Base-by-base conservation (phyloP, 352 stramenopile genomes). In the Chrysophaeum taylorii region DNA sequence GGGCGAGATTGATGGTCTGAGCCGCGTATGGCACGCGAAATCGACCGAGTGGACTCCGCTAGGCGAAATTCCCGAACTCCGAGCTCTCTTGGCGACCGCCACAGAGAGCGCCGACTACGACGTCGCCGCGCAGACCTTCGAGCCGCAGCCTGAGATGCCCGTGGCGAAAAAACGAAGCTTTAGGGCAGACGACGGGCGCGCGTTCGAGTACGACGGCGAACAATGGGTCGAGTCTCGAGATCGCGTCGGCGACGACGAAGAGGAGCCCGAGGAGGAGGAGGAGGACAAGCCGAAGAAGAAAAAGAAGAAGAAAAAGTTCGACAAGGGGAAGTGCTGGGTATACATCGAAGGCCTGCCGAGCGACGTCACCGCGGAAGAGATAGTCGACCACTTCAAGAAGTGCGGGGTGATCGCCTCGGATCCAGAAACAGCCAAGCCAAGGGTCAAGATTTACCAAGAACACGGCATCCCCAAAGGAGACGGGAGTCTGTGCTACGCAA, bases 371-470 rank as follows among this genome's bases (percentile, higher is more conserved):
- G 77, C 89, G 35, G 78, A 97, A 64, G 92, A 98, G 79, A 79
- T 98, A 4, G 79, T 86, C 33, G 45, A 33, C 18, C 45, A 27
- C 41, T 97, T 97, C 81, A 82, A 77, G 63, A 97, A 96, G 74
- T 93, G 86, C 43, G 93, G 93, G 12, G 87, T 98, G 38, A 86
- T 98, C 54, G 92, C 96, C 75, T 84, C 92, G 29, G 92, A 97
- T 81, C 89, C 96, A 60, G 81, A 88, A 45, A 94, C 88, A 18
- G 82, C 93, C 54, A 81, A 91, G 64, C 92, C 92, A 12, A 93
- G 94, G 63, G 94, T 98, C 71, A 98, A 98, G 73, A 76, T 98
- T 2, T 98, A 98, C 78, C 69, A 92, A 77, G 92, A 92, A 70
- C 79, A 91, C 37, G 45, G 36, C 29, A 23, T 25, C 31, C 75